Percentiles rank a stretch among this genome's conserved stretches.
Conservation (phyloP, 2,329 filamentous ascomycete species). For the Pestalotiopsis sp. region DNA sequence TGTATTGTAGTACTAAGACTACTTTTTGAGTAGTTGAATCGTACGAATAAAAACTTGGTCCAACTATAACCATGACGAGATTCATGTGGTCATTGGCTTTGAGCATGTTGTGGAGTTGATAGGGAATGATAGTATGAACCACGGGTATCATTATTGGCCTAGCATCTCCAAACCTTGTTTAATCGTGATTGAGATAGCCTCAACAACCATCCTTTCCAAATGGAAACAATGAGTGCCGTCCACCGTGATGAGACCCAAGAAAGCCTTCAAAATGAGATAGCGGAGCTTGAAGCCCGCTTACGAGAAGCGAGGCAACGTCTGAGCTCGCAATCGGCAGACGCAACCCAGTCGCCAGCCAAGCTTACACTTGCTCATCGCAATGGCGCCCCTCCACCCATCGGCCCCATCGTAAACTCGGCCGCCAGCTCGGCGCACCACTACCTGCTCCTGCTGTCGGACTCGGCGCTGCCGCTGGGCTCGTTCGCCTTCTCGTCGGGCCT, state of each 20-base stretch:
- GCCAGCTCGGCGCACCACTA: conserved; percentile 54
- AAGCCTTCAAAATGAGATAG: conserved; percentile 53
- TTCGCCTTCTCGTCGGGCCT: conserved; percentile 84
- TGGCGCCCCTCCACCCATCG: conserved; percentile 11
- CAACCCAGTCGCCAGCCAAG: conserved; percentile 10
- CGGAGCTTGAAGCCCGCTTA: conserved; percentile 55
- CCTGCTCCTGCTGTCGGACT: conserved; percentile 77
- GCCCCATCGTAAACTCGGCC: conserved; percentile 6
- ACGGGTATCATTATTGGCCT: conserved; percentile 1
- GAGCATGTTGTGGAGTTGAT: conserved; percentile 8
- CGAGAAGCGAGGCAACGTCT: conserved; percentile 36
- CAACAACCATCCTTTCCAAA: background rate
- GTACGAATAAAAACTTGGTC: background rate
- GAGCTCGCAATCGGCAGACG: conserved; percentile 11
- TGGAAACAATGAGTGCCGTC: conserved; percentile 31
- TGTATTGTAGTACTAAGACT: background rate
- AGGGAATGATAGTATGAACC: conserved; percentile 4
- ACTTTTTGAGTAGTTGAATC: background rate
- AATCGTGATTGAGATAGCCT: background rate
- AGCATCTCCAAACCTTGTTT: background rate
- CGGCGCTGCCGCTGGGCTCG: conserved; percentile 78
- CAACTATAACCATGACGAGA: background rate
- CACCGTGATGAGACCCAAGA: conserved; percentile 18
- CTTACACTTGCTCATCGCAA: conserved; percentile 4
- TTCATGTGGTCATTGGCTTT: background rate